phyloP scores from a whole-genome alignment of 148 eudicot genomes.

The Heliosperma pusillum region DNA sequence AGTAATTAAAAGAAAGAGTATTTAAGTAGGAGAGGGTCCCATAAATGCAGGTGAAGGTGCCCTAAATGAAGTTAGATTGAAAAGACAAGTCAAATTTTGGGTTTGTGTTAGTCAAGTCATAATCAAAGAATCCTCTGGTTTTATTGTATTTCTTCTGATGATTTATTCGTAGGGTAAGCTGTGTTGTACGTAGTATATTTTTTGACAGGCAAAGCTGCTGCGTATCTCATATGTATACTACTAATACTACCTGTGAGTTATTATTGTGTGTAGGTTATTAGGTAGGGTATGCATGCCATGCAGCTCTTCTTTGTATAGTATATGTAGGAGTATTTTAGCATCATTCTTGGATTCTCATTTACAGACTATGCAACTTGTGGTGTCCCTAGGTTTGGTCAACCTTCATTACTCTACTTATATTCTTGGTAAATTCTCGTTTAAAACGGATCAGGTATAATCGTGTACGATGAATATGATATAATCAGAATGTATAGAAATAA shows the following conservation, averaged over 20 bases:
- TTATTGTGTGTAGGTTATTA: neutral
- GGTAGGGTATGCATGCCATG: neutral
- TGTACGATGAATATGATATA: too few species aligned
- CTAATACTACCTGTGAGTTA: neutral
- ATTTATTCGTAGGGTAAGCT: neutral
- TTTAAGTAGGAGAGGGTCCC: neutral
- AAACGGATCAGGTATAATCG: too few species aligned
- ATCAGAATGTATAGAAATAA: too few species aligned
- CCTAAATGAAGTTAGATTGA: slow-evolving; percentile 3
- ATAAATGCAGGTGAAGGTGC: neutral
- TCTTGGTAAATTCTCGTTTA: too few species aligned
- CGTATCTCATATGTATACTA: neutral
- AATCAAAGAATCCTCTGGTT: slow-evolving; percentile 12
- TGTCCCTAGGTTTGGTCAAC: too few species aligned
- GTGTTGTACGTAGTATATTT: neutral
- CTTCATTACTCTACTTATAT: too few species aligned
- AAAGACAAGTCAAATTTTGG: slow-evolving; percentile 19
- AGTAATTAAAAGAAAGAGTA: neutral
- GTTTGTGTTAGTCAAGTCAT: slow-evolving; percentile 31
- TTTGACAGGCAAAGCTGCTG: neutral
- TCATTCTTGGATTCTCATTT: too few species aligned
- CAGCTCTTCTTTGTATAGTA: too few species aligned
- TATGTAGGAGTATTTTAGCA: too few species aligned
- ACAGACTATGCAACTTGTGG: too few species aligned
- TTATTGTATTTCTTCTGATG: neutral